These are phyloP conservation scores for Sarcodon sp. DNA, from an alignment of 768 basidiomycete genomes.

Conservation along the genomic window DNA sequence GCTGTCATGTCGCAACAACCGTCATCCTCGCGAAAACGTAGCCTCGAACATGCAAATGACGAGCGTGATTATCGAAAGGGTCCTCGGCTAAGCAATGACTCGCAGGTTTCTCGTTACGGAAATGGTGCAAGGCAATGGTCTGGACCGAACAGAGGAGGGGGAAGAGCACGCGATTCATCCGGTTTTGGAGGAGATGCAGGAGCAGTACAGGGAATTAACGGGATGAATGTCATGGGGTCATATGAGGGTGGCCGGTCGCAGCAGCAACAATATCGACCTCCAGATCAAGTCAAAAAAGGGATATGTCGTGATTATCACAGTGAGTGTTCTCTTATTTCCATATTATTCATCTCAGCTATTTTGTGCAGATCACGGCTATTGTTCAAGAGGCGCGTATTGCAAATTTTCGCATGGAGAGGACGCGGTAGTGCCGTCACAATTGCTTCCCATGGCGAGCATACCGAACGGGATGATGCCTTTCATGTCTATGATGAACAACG, in stretches of 20 bases:
- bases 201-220: slow-evolving; percentile 16
- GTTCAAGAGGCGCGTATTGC: slow-evolving; percentile 78
- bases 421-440: slow-evolving; percentile 60
- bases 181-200: slow-evolving; percentile 23
- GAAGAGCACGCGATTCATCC: slow-evolving; percentile 14
- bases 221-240: slow-evolving; percentile 11
- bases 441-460: slow-evolving; percentile 42
- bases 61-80: slow-evolving; percentile 59
- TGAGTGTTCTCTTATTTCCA: slow-evolving; percentile 26
- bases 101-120: slow-evolving; percentile 53
- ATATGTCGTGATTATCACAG: slow-evolving; percentile 91
- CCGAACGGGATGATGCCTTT: slow-evolving; percentile 41
- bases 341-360: slow-evolving; percentile 5
- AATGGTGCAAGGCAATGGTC: slow-evolving; percentile 14
- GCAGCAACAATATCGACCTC: slow-evolving; percentile 41
- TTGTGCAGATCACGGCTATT: slow-evolving; percentile 74
- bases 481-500: slow-evolving; percentile 53
- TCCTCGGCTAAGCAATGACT: slow-evolving; percentile 50
- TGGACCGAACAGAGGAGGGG: slow-evolving; percentile 16
- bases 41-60: slow-evolving; percentile 33
- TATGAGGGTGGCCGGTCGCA: slow-evolving; percentile 24
- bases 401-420: slow-evolving; percentile 91
- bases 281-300: slow-evolving; percentile 53
- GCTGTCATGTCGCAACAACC: slow-evolving; percentile 33
- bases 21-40: slow-evolving; percentile 49